Base-by-base conservation (phyloP, 371 early-diverging fungal genomes). In the Mucor velutinosus region DNA sequence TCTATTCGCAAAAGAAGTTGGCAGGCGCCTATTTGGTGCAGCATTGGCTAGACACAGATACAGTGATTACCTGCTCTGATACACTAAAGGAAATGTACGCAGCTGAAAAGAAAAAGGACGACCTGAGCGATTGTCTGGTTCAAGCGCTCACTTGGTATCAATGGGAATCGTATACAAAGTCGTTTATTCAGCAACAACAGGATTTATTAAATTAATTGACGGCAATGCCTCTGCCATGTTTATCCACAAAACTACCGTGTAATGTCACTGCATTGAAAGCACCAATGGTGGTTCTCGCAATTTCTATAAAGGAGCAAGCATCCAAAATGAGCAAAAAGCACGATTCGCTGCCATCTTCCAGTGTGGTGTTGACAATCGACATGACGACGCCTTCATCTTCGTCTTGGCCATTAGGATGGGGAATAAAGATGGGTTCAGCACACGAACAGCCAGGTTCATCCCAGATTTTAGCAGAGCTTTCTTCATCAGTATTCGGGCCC, bases 321-420 rank as follows among this genome's bases (percentile, higher is more conserved):
- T 90, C 84, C 67, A 92, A 64, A 17, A 89, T 74, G 19, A 90
- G 61, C 68, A 92, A 55, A 66, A 86, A 89, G 49, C 89, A 86
- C 0, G 79, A 80, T 25, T 81, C 80, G 3, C 65, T 64, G 11
- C 70, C 70, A 67, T 87, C 79, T 37, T 77, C 60, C 3, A 64
- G 43, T 5, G 57, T 67, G 0, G 71, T 65, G 55, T 84, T 84
- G 7, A 90, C 88, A 41, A 87, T 77, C 15, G 87, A 82, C 32
- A 90, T 58, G 17, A 92, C 64, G 1, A 90, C 88, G 53, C 90
- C 90, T 51, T 92, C 88, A 45, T 90, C 92, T 74, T 92, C 92
- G 12, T 64, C 76, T 7, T 62, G 71, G 0, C 80, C 86, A 7
- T 85, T 75, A 7, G 78, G 80, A 39, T 71, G 60, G 2, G 88